A percentile compares a stretch with the other conserved stretches of the same genome.
Evolutionary conservation across 1,139 yeast genomes (phyloP).

Genomic region (Kodamaea suecica): DNA sequence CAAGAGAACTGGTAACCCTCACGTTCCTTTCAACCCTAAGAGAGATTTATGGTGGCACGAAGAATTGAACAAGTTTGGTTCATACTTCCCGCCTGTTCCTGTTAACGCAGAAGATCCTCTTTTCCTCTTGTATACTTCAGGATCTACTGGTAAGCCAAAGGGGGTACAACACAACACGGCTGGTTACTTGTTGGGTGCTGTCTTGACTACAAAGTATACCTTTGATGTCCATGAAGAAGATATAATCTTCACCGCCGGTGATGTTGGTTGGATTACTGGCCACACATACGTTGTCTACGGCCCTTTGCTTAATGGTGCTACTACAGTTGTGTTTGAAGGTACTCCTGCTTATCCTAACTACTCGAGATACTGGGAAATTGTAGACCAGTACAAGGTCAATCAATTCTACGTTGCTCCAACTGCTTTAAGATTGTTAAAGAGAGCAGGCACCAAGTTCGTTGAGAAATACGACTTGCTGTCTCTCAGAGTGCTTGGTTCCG

Average conservation of each 20-base stretch:
- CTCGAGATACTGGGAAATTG: slow-evolving; percentile 82
- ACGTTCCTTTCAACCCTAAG: slow-evolving; percentile 56
- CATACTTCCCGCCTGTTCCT: slow-evolving; percentile 59
- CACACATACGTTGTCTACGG: slow-evolving; percentile 83
- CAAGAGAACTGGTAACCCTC: slow-evolving; percentile 68
- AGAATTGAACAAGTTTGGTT: slow-evolving; percentile 64
- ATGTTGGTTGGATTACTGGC: slow-evolving; percentile 88
- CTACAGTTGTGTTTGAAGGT: slow-evolving; percentile 81
- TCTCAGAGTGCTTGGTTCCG: slow-evolving; percentile 75
- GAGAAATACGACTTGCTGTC: slow-evolving; percentile 64
- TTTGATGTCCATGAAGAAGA: slow-evolving; percentile 76
- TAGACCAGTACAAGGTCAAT: slow-evolving; percentile 70
- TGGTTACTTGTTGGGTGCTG: slow-evolving; percentile 72
- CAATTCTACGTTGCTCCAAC: slow-evolving; percentile 92
- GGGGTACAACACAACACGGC: slow-evolving; percentile 76
- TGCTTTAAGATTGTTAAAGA: slow-evolving; percentile 75
- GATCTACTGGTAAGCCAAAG: slow-evolving; percentile 69
- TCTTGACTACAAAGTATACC: slow-evolving; percentile 66
- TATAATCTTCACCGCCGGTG: slow-evolving; percentile 78
- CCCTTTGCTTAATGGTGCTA: slow-evolving; percentile 73
- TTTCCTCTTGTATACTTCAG: slow-evolving; percentile 64
- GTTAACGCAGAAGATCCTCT: slow-evolving; percentile 61
- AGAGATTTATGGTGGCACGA: slow-evolving; percentile 85
- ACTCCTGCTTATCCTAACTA: slow-evolving; percentile 82
- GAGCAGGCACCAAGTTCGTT: slow-evolving; percentile 72